A percentile compares a stretch with the other conserved stretches of the same genome.
Evolutionary conservation across 2,329 filamentous ascomycete species (phyloP).

Genomic region (Endothia cerciana): DNA sequence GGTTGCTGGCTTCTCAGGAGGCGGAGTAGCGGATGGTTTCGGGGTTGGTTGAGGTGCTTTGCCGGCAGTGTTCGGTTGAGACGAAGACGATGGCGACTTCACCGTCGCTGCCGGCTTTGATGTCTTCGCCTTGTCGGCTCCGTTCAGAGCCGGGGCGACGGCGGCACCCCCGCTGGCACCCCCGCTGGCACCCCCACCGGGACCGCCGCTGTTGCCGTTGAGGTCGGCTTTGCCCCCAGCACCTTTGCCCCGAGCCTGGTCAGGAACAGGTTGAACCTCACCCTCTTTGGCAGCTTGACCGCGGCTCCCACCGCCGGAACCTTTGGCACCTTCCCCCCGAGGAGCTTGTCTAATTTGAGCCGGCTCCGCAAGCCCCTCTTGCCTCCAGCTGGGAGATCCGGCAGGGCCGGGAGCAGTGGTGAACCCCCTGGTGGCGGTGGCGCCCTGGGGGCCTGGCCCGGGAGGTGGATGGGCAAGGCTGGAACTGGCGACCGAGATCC

Average conservation of each 20-base stretch:
- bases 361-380: constrained; percentile 27
- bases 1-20: constrained; percentile 25
- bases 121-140: constrained; percentile 16
- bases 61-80: constrained; percentile 15
- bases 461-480: constrained; percentile 7
- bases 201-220: background rate
- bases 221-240: constrained; percentile 13
- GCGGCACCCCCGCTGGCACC: constrained; percentile 4
- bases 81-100: constrained; percentile 9
- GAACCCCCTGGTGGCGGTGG: background rate
- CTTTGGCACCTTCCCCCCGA: constrained; percentile 14
- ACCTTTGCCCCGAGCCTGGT: constrained; percentile 15
- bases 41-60: constrained; percentile 15
- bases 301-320: constrained; percentile 6
- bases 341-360: constrained; percentile 27
- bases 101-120: constrained; percentile 6
- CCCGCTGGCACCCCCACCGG: constrained; percentile 5
- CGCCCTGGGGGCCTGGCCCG: constrained; percentile 5
- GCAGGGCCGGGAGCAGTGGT: constrained; percentile 11
- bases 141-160: constrained; percentile 13
- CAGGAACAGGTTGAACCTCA: constrained; percentile 14
- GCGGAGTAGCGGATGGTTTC: constrained; percentile 21
- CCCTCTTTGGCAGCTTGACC: constrained; percentile 17
- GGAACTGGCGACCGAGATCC: background rate
- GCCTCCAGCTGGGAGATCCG: background rate